These are phyloP conservation scores for Eruca vesicaria DNA, from an alignment of 441 rosid species.

Conservation along the genomic window DNA sequence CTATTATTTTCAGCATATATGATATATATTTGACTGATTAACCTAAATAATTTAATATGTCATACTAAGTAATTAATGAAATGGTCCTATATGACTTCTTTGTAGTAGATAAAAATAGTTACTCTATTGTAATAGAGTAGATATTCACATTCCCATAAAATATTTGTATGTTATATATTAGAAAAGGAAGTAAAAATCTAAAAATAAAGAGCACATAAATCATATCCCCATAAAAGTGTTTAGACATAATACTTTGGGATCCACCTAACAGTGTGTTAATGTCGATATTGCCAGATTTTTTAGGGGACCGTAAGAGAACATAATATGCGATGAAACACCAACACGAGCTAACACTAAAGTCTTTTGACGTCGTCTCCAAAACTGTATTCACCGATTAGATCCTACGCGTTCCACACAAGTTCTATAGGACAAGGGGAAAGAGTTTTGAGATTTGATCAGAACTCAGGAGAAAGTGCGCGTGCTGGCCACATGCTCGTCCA, in stretches of 20 bases:
- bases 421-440: constrained; percentile 18
- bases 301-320: background rate
- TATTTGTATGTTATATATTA: background rate
- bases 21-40: no score
- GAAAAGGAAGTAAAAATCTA: background rate
- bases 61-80: no score
- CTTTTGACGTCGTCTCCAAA: background rate
- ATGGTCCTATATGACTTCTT: no score
- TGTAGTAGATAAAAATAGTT: no score
- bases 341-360: background rate
- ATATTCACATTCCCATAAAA: background rate
- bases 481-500: constrained; percentile 21
- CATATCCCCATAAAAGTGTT: no score
- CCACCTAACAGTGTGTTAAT: background rate
- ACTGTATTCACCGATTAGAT: background rate
- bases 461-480: constrained; percentile 27
- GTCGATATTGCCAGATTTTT: background rate
- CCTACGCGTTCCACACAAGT: background rate
- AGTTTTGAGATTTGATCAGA: constrained; percentile 9
- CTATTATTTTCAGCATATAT: no score
- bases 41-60: no score
- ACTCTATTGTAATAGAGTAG: no score
- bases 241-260: background rate
- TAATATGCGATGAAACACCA: background rate
- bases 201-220: no score